Conservation (phyloP, 352 stramenopile genomes). For the Paralagenidium karlingii region DNA sequence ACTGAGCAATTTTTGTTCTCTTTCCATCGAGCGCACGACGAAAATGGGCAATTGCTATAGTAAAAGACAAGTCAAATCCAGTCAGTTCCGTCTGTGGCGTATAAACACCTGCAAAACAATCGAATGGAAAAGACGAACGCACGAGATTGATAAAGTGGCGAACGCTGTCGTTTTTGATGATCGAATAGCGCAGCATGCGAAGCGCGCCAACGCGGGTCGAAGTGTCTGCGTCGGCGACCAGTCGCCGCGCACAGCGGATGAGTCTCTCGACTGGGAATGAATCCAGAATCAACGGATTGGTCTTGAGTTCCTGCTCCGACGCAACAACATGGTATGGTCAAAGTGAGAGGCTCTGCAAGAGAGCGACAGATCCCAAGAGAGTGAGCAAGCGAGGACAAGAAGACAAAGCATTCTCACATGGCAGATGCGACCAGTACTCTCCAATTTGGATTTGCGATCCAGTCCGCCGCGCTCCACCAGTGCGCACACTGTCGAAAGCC, state of each 20-base stretch:
- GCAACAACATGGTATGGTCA: not conserved
- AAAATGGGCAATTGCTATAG: conserved; percentile 63
- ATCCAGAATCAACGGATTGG: conserved; percentile 70
- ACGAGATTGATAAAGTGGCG: conserved; percentile 52
- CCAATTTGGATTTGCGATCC: conserved; percentile 81
- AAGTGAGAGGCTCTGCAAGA: not conserved
- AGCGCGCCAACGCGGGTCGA: conserved; percentile 62
- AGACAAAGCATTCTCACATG: conserved; percentile 24
- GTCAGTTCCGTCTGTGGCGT: not conserved
- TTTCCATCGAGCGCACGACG: conserved; percentile 69
- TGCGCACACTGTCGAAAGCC: conserved; percentile 65
- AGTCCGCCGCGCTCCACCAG: conserved; percentile 73
- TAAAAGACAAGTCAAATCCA: not conserved
- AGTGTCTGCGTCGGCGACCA: conserved; percentile 69
- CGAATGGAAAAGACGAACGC: not conserved
- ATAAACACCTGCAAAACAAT: not conserved
- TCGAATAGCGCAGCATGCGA: conserved; percentile 71
- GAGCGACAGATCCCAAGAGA: not conserved
- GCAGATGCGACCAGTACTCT: conserved; percentile 70
- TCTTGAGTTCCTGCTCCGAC: conserved; percentile 59
- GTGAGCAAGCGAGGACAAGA: too few species aligned
- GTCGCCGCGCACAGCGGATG: conserved; percentile 62
- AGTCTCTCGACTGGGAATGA: conserved; percentile 68
- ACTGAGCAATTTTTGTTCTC: conserved; percentile 75
- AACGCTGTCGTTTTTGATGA: conserved; percentile 65